These are phyloP conservation scores for Hippophae rhamnoides DNA, from an alignment of 306 rosid genomes.

Conservation along the genomic window DNA sequence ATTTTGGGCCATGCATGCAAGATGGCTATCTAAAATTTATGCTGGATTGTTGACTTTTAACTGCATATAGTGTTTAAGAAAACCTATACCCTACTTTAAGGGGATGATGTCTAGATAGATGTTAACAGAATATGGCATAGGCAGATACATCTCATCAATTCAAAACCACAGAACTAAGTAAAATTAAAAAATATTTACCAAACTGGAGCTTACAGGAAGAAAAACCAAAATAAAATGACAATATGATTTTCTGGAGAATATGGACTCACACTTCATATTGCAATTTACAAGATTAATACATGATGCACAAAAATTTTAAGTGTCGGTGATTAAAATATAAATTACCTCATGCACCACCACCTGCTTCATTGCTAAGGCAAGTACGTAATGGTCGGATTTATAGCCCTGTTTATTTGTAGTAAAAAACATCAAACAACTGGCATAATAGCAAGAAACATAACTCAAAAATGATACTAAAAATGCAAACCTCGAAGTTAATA, in stretches of 20 bases:
- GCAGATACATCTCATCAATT: background rate
- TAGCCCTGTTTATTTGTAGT: constrained; percentile 52
- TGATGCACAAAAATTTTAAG: background rate
- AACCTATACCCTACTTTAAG: no score
- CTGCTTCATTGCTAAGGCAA: constrained; percentile 78
- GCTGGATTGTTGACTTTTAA: no score
- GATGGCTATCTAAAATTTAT: no score
- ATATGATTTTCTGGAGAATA: background rate
- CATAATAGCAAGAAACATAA: constrained; percentile 8
- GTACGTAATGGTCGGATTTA: constrained; percentile 46
- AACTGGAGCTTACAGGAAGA: constrained; percentile 5
- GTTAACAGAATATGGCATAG: background rate
- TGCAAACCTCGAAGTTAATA: constrained; percentile 65
- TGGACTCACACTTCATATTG: background rate
- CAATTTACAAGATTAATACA: constrained; percentile 8
- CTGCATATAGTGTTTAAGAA: no score
- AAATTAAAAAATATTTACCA: background rate
- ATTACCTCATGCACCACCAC: constrained; percentile 78
- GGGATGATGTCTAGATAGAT: no score
- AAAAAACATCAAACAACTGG: constrained; percentile 14
- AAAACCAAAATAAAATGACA: background rate
- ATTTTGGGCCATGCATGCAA: no score
- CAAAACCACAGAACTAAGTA: background rate
- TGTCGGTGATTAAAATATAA: background rate
- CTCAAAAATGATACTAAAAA: constrained; percentile 16